A percentile compares a stretch with the other conserved stretches of the same genome.
phyloP scores from a whole-genome alignment of 208 protist species.

The Herpetomonas tarakana region DNA sequence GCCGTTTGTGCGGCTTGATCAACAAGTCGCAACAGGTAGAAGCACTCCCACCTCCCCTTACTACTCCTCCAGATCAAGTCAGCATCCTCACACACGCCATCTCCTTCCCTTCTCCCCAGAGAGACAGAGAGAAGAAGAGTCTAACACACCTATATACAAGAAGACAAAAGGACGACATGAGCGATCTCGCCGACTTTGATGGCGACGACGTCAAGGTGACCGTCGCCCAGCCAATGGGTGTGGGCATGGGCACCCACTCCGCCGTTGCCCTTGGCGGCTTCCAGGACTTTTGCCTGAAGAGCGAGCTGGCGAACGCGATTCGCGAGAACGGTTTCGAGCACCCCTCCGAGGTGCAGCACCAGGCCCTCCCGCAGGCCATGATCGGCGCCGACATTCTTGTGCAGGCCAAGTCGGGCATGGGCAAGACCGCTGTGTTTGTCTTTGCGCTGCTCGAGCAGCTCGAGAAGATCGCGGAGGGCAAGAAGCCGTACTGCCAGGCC shows the following conservation, averaged over 20 bases:
- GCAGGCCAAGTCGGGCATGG: slow-evolving; percentile 99
- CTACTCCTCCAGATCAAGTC: no score
- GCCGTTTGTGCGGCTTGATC: no score
- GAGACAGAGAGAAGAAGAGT: no score
- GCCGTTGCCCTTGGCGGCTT: slow-evolving; percentile 95
- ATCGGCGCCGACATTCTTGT: slow-evolving; percentile 98
- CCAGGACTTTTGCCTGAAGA: slow-evolving; percentile 99
- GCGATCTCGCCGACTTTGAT: slow-evolving; percentile 88
- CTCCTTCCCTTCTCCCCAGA: no score
- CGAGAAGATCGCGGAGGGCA: slow-evolving; percentile 78
- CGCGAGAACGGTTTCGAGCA: slow-evolving; percentile 93
- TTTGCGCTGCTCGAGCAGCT: slow-evolving; percentile 98
- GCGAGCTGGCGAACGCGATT: slow-evolving; percentile 98
- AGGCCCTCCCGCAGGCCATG: slow-evolving; percentile 98
- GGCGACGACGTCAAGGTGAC: slow-evolving; percentile 83
- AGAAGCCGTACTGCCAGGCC: slow-evolving; percentile 85
- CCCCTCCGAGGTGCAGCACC: slow-evolving; percentile 97
- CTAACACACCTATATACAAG: no score
- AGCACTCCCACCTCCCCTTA: no score
- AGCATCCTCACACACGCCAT: no score
- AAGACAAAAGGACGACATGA: no score
- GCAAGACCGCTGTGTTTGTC: slow-evolving; percentile 99
- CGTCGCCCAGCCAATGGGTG: slow-evolving; percentile 64
- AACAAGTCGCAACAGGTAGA: no score
- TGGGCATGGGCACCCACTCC: slow-evolving; percentile 85